Percentiles rank a stretch among this genome's conserved stretches.
Conservation (phyloP, 257 asterid genomes). For the Asclepias syriaca region DNA sequence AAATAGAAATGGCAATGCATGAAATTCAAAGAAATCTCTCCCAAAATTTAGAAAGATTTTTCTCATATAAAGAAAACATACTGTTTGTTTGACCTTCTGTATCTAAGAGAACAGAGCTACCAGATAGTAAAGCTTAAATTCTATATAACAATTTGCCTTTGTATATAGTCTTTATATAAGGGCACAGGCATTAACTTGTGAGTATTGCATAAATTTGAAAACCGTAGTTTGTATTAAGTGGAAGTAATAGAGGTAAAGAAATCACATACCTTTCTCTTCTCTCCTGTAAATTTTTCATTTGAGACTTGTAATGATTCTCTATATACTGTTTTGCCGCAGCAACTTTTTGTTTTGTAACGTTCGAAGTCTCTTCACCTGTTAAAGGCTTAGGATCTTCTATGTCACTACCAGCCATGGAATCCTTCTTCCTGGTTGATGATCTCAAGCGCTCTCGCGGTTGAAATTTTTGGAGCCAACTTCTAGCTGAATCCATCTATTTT, state of each 20-base stretch:
- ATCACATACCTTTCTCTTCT: conserved; percentile 78
- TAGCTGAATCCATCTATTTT: conserved; percentile 73
- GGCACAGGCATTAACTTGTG: background rate
- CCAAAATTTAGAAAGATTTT: background rate
- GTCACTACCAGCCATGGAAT: conserved; percentile 55
- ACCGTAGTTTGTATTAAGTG: background rate
- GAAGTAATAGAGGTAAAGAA: background rate
- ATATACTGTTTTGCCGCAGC: conserved; percentile 97
- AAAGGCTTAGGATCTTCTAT: conserved; percentile 55
- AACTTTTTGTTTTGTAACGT: conserved; percentile 78
- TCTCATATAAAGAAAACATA: background rate
- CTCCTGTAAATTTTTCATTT: conserved; percentile 86
- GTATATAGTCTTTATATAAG: no score
- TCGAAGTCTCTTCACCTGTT: conserved; percentile 85
- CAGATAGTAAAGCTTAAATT: background rate
- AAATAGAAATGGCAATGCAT: conserved; percentile 9
- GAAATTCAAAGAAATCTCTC: background rate
- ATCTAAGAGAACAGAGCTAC: background rate
- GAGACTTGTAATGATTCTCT: conserved; percentile 97
- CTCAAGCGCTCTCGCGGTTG: conserved; percentile 76
- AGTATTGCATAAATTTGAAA: background rate
- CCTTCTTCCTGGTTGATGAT: conserved; percentile 57
- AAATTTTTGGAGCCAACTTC: conserved; percentile 80
- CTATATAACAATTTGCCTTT: background rate
- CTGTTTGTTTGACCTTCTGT: background rate